Base-by-base conservation (phyloP, 805 yeast species). In the Deakozyma indianensis region DNA sequence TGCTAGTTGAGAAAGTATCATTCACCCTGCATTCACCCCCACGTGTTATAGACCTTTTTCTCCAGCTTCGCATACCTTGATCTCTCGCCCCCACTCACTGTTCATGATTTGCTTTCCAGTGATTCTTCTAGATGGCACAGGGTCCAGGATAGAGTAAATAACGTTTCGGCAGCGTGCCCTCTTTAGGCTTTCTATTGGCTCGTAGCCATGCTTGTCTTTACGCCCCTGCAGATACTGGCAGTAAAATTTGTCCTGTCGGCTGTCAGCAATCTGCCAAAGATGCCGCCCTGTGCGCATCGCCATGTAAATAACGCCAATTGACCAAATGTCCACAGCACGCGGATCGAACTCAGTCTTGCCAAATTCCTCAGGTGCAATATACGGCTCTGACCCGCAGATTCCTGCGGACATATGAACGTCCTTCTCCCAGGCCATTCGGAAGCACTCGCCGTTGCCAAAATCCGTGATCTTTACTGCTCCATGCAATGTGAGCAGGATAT, bases 81-180 rank as follows among this genome's bases (percentile, higher is more conserved):
- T 87, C 59, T 85, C 94, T 48, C 96, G 69, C 0, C 94, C 95
- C 97, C 97, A 90, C 62, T 92, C 97, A 60, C 92, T 80, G 57
- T 83, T 87, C 58, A 92, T 67, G 23, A 88, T 77, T 63, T 90
- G 96, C 54, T 77, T 76, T 14, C 94, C 94, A 22, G 83, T 88
- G 51, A 92, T 83, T 59, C 97, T 73, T 54, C 96, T 73, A 14
- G 73, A 67, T 3, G 98, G 94, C 27, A 81, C 78, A 1, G 98
- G 98, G 59, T 92, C 97, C 53, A 92, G 67, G 46, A 92, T 83
- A 20, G 95, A 84, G 61, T 90, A 90, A 48, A 92, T 82, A 35
- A 90, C 97, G 57, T 90, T 90, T 45, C 95, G 70, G 59, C 97
- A 88, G 54, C 94, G 70, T 1, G 94, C 88, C 32, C 95, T 69